phyloP scores from a whole-genome alignment of 2,329 filamentous ascomycete genomes.

The Talaromyces albobiverticillius region DNA sequence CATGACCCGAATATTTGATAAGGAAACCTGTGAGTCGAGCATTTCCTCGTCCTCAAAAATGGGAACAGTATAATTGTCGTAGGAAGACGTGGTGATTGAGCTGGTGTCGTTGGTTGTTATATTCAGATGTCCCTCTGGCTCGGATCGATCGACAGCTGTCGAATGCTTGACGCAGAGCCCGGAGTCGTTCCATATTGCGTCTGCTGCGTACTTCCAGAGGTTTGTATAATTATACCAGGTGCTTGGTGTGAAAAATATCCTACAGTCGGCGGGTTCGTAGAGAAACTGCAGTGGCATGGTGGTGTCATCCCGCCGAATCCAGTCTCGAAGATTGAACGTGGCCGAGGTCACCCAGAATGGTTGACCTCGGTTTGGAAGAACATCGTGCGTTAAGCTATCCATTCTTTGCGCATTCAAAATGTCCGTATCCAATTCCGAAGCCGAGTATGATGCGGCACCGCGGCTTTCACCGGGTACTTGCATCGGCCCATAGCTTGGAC shows the following conservation, averaged over 20 bases:
- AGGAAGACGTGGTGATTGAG: no score
- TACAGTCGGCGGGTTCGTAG: not conserved
- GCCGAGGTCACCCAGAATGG: constrained; percentile 24
- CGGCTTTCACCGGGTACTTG: constrained; percentile 23
- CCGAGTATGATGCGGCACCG: constrained; percentile 4
- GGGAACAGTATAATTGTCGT: no score
- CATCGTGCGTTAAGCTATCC: constrained; percentile 11
- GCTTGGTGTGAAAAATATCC: constrained; percentile 4
- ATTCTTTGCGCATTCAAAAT: no score
- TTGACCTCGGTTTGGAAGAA: constrained; percentile 17
- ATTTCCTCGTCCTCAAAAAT: no score
- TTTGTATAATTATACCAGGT: constrained; percentile 36
- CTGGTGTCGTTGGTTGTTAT: no score
- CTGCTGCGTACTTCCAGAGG: constrained; percentile 34
- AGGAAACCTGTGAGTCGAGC: no score
- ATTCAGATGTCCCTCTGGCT: no score
- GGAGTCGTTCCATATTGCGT: constrained; percentile 27
- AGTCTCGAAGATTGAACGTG: constrained; percentile 37
- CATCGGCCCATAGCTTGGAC: constrained; percentile 24
- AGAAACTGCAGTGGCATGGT: not conserved
- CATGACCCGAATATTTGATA: no score
- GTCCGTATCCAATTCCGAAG: constrained; percentile 19
- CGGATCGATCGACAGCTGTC: not conserved
- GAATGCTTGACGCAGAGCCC: not conserved
- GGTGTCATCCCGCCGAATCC: constrained; percentile 24